phyloP scores from a whole-genome alignment of 495 filamentous ascomycete species.

The Penicillium pancosmium region DNA sequence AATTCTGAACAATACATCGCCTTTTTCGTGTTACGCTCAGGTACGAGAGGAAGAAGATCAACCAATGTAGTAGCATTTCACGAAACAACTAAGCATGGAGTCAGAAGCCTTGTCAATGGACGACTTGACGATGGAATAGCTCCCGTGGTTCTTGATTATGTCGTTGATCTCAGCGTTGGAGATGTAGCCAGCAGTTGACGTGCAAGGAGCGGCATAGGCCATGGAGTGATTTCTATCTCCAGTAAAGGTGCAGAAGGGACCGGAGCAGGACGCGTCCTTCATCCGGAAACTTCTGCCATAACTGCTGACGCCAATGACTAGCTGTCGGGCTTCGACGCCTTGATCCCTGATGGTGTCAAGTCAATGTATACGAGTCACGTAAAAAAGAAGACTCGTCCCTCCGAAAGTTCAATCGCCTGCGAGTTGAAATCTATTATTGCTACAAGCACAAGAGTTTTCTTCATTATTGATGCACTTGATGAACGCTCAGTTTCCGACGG shows the following conservation, averaged over 20 bases:
- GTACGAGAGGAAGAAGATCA: background rate
- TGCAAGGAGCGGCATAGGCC: background rate
- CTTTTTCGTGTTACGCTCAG: background rate
- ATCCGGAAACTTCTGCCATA: constrained; percentile 1
- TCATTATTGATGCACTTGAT: constrained; percentile 30
- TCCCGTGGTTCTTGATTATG: constrained; percentile 1
- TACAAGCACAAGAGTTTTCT: constrained; percentile 13
- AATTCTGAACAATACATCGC: background rate
- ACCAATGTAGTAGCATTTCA: constrained; percentile 1
- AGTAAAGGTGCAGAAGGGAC: constrained; percentile 1
- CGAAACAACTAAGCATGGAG: constrained; percentile 1
- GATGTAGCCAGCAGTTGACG: background rate
- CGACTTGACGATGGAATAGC: constrained; percentile 1
- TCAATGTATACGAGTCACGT: constrained; percentile 1
- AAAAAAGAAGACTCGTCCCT: constrained; percentile 1
- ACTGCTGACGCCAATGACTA: background rate
- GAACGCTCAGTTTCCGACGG: constrained; percentile 22
- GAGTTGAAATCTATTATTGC: background rate
- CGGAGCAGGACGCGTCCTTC: background rate
- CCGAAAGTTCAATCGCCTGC: background rate
- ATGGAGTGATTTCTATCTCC: constrained; percentile 1
- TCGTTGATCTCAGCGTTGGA: constrained; percentile 1
- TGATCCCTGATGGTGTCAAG: background rate
- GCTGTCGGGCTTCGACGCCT: constrained; percentile 1
- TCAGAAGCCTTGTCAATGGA: constrained; percentile 1